Evolutionary conservation across 176 grass and related monocot genomes (phyloP).

Genomic region (Musa beccarii): DNA sequence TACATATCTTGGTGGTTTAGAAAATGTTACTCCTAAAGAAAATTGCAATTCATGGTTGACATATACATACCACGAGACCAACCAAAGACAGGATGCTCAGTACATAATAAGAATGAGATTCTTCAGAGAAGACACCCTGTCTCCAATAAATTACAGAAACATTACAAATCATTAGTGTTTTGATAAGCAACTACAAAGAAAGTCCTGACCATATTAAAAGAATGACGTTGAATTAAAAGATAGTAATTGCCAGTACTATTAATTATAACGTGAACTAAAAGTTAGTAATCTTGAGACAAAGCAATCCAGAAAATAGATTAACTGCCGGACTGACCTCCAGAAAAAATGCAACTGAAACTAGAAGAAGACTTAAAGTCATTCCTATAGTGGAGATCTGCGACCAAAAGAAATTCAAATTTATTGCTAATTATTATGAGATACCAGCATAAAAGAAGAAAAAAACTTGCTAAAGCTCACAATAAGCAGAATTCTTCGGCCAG

Average conservation of each 20-base stretch:
- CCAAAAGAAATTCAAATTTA: not conserved
- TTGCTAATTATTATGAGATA: not conserved
- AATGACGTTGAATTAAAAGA: too few relatives aligned
- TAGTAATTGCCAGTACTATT: too few relatives aligned
- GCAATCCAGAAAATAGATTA: too few relatives aligned
- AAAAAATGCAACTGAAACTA: conserved; percentile 15
- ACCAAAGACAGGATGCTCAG: conserved; percentile 75
- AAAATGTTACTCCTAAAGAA: conserved; percentile 3
- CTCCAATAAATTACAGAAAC: conserved; percentile 22
- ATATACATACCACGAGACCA: conserved; percentile 63
- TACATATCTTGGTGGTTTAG: conserved; percentile 3
- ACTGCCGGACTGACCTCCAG: not conserved
- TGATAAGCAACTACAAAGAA: not conserved
- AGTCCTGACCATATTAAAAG: not conserved
- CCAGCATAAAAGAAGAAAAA: not conserved
- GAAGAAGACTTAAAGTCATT: conserved; percentile 4
- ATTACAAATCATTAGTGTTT: not conserved
- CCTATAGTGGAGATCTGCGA: not conserved
- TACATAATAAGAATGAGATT: conserved; percentile 47
- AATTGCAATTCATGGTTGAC: conserved; percentile 3
- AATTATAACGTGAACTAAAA: too few relatives aligned
- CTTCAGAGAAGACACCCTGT: conserved; percentile 50
- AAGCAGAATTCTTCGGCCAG: conserved; percentile 80
- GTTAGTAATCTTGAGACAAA: too few relatives aligned
- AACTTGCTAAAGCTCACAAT: conserved; percentile 21